A percentile compares a stretch with the other conserved stretches of the same genome.
Conservation (phyloP, 2,329 filamentous ascomycete genomes). For the Aspergillus ochraceoroseus region DNA sequence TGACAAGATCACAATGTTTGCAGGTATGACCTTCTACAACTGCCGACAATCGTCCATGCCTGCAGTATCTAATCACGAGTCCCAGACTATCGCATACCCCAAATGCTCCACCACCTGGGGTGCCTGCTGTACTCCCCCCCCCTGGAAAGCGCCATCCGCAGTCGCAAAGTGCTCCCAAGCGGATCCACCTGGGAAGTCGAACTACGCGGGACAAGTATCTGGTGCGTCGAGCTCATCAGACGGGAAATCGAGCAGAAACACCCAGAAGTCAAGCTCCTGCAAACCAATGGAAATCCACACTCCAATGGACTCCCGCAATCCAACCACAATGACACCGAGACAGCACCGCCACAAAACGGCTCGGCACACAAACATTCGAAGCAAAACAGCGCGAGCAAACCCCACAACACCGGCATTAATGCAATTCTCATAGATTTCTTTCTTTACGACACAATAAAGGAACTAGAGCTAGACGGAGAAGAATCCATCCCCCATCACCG, state of each 20-base stretch:
- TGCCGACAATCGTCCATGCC: neutral
- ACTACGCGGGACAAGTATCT: conserved; percentile 87
- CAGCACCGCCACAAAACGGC: conserved; percentile 15
- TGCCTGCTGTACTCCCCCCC: conserved; percentile 80
- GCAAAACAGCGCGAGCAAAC: conserved; percentile 15
- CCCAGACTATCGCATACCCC: conserved; percentile 85
- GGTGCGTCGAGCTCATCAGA: conserved; percentile 85
- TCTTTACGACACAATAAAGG: conserved; percentile 90
- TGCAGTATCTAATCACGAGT: conserved; percentile 2
- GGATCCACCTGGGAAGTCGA: conserved; percentile 81
- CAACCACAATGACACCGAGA: conserved; percentile 9
- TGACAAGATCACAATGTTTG: conserved; percentile 96
- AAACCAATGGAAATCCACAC: conserved; percentile 3
- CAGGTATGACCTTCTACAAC: conserved; percentile 45
- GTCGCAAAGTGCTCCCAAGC: conserved; percentile 60
- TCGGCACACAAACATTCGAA: conserved; percentile 19
- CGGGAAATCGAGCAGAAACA: conserved; percentile 71
- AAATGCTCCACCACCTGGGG: conserved; percentile 78
- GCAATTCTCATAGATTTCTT: conserved; percentile 97
- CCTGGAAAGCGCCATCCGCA: conserved; percentile 65
- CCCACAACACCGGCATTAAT: conserved; percentile 53
- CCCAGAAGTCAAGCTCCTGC: conserved; percentile 58
- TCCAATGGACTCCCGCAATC: neutral
- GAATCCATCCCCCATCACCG: conserved; percentile 71
- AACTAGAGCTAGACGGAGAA: conserved; percentile 60